phyloP scores from a whole-genome alignment of 352 stramenopile genomes.

The Pythium apleroticum region DNA sequence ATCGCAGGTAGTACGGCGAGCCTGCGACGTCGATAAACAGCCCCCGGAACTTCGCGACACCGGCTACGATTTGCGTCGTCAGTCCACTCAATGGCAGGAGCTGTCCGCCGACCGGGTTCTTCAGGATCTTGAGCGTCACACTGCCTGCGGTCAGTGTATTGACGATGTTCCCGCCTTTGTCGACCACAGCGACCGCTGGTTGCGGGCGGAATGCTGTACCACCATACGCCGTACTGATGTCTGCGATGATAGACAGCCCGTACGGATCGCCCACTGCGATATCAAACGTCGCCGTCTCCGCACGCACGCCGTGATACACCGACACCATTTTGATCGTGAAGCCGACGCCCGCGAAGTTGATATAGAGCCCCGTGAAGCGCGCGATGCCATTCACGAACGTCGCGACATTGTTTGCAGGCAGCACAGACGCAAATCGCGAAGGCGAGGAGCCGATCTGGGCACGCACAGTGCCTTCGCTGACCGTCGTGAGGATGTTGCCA shows the following conservation, averaged over 20 bases:
- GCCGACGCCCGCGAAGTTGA: slow-evolving; percentile 56
- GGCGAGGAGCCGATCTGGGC: slow-evolving; percentile 58
- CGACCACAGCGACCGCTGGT: slow-evolving; percentile 71
- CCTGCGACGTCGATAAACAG: slow-evolving; percentile 77
- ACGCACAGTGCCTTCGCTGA: slow-evolving; percentile 54
- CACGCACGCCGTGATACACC: slow-evolving; percentile 60
- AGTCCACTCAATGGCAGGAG: slow-evolving; percentile 47
- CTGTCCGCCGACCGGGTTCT: slow-evolving; percentile 55
- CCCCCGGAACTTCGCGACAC: slow-evolving; percentile 57
- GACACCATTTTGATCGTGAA: slow-evolving; percentile 78
- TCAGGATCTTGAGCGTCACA: slow-evolving; percentile 63
- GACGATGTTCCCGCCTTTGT: slow-evolving; percentile 76
- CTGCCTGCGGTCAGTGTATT: slow-evolving; percentile 41
- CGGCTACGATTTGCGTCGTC: slow-evolving; percentile 53
- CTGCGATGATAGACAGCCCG: slow-evolving; percentile 57
- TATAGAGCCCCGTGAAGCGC: slow-evolving; percentile 67
- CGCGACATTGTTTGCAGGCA: slow-evolving; percentile 48
- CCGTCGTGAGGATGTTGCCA: slow-evolving; percentile 68
- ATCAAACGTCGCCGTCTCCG: slow-evolving; percentile 71
- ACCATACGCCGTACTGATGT: slow-evolving; percentile 80
- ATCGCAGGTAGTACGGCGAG: slow-evolving; percentile 73
- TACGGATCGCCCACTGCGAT: slow-evolving; percentile 63
- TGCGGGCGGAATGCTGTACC: slow-evolving; percentile 77
- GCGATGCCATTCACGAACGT: slow-evolving; percentile 75
- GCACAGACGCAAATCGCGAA: slow-evolving; percentile 47